Conservation (phyloP, 2,329 filamentous ascomycete species). For the Aspergillus transmontanensis region DNA sequence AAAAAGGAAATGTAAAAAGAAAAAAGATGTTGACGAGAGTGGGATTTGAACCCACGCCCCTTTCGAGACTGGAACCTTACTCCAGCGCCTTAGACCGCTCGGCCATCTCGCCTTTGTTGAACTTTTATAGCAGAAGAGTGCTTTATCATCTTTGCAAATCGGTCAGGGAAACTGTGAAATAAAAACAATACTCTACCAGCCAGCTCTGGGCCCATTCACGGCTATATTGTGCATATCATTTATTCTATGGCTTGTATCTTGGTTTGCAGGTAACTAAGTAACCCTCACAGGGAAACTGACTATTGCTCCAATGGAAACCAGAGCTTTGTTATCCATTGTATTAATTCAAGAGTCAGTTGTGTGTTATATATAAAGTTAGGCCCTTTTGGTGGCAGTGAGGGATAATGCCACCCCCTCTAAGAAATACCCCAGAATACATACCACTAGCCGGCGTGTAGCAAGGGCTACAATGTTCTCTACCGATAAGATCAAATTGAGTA, state of each 20-base stretch:
- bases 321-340: neutral
- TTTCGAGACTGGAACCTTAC: slow-evolving; percentile 8
- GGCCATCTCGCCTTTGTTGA: neutral
- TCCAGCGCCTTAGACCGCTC: slow-evolving; percentile 5
- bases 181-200: neutral
- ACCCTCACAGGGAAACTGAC: neutral
- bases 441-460: too few relatives aligned
- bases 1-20: neutral
- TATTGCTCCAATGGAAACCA: neutral
- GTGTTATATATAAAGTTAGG: neutral
- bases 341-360: neutral
- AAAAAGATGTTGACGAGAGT: slow-evolving; percentile 7
- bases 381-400: neutral
- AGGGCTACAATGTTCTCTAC: too few relatives aligned
- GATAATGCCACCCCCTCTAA: too few relatives aligned
- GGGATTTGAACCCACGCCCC: slow-evolving; percentile 7
- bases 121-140: fast-evolving
- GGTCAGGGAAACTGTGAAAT: neutral
- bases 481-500: too few relatives aligned
- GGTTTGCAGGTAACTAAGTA: neutral
- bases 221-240: too few relatives aligned
- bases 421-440: neutral
- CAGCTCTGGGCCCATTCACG: too few relatives aligned
- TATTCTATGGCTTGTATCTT: neutral
- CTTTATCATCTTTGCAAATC: fast-evolving